Evolutionary conservation across 495 filamentous ascomycete genomes (phyloP), one percentile per base, ranked within the genome.

Genomic region (Hypomontagnella submonticulosa): DNA sequence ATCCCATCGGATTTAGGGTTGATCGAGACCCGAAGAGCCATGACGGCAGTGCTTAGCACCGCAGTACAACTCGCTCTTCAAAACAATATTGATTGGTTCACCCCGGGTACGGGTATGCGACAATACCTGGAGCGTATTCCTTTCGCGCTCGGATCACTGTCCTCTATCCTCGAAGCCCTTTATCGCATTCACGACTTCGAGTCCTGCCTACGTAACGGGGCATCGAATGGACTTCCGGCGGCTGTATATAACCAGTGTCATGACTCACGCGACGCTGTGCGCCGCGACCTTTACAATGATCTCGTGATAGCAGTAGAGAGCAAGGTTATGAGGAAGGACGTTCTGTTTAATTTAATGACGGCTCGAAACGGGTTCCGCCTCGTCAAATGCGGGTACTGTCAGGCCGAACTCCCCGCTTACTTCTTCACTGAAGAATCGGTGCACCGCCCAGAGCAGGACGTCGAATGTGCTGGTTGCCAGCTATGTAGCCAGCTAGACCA

Each of bases 41-140:
- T 71, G 2, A 23, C 23, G 0, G 65, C 65, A 2, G 36, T 59
- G 11, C 54, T 68, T 3, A 3, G 20, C 4, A 50, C 19, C 1
- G 58, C 38, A 7, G 16, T 68, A 1, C 37, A 38, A 1, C 41
- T 68, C 2, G 65, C 65, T 0, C 4, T 58, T 0, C 9, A 46
- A 0, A 38, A 65, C 10, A 43, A 36, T 0, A 44, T 69, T 10
- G 69, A 71, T 19, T 70, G 66, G 37, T 69, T 73, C 7, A 69
- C 61, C 0, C 59, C 69, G 0, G 69, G 71, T 0, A 65, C 65
- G 0, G 71, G 65, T 0, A 71, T 73, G 56, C 40, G 71, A 1
- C 19, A 67, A 19, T 73, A 66, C 27, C 57, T 71, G 0, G 69
- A 73, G 9, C 37, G 71, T 0, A 27, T 71, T 10, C 71, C 71